Evolutionary conservation across 2,329 filamentous ascomycete species (phyloP).

Genomic region (Ophiocordyceps polyrhachis-furcata): DNA sequence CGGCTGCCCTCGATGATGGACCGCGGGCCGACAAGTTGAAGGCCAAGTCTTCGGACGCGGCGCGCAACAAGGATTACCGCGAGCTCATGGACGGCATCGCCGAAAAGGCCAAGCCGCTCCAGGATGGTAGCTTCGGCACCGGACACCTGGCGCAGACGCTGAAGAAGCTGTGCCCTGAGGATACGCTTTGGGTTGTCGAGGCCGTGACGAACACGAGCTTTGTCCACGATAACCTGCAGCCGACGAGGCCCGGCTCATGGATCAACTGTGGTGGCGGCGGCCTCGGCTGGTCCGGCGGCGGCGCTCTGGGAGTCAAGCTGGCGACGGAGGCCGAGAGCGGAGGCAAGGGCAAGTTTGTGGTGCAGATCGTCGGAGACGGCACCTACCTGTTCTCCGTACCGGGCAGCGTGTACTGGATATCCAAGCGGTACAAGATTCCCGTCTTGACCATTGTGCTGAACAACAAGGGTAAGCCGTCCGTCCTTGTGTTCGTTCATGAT

Average conservation of each 20-base stretch:
- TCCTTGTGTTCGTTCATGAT: background rate
- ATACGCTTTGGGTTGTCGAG: conserved; percentile 59
- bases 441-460: conserved; percentile 36
- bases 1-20: conserved; percentile 34
- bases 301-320: conserved; percentile 57
- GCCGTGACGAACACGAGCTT: conserved; percentile 53
- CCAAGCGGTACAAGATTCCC: conserved; percentile 32
- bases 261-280: conserved; percentile 69
- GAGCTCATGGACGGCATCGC: conserved; percentile 41
- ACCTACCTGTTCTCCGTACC: conserved; percentile 36
- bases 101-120: conserved; percentile 33
- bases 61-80: conserved; percentile 29
- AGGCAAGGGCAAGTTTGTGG: conserved; percentile 30
- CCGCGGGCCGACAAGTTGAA: conserved; percentile 20
- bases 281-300: conserved; percentile 65
- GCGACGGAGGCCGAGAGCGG: conserved; percentile 29
- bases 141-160: conserved; percentile 17
- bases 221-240: conserved; percentile 53
- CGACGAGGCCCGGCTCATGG: conserved; percentile 51
- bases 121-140: conserved; percentile 31
- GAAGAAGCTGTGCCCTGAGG: conserved; percentile 16
- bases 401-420: conserved; percentile 36
- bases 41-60: conserved; percentile 4
- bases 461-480: conserved; percentile 26
- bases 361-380: conserved; percentile 38